These are phyloP conservation scores for Magnaporthiopsis rhizophila DNA, from an alignment of 2,329 filamentous ascomycete species.

Conservation along the genomic window DNA sequence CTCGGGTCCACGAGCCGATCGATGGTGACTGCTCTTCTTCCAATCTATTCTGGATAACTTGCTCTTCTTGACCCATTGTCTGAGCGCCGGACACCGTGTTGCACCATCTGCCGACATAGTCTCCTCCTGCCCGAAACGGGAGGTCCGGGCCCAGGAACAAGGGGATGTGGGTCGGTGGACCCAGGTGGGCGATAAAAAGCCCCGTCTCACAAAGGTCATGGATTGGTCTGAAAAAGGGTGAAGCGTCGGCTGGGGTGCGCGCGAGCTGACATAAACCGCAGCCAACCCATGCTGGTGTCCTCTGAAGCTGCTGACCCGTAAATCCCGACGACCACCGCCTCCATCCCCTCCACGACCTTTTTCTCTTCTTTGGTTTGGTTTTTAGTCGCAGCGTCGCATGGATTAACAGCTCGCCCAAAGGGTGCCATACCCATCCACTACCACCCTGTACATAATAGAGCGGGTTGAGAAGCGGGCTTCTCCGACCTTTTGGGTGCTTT, in stretches of 20 bases:
- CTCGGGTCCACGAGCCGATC: background rate
- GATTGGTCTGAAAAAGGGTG: background rate
- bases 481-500: background rate
- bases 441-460: background rate
- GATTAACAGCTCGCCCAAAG: background rate
- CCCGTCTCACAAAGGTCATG: background rate
- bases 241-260: background rate
- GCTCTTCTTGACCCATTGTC: background rate
- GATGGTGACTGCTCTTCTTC: too few relatives aligned
- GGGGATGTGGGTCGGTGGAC: background rate
- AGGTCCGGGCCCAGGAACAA: background rate
- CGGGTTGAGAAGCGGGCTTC: background rate
- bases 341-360: background rate
- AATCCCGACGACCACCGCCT: background rate
- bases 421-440: background rate
- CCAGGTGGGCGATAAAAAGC: background rate
- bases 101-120: background rate
- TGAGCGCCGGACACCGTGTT: background rate
- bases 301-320: background rate
- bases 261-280: too few relatives aligned
- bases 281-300: background rate
- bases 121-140: background rate
- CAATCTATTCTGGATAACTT: background rate
- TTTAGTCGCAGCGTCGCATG: background rate
- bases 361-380: background rate